phyloP scores from a whole-genome alignment of 495 filamentous ascomycete species.

The Aspergillus nidulans region DNA sequence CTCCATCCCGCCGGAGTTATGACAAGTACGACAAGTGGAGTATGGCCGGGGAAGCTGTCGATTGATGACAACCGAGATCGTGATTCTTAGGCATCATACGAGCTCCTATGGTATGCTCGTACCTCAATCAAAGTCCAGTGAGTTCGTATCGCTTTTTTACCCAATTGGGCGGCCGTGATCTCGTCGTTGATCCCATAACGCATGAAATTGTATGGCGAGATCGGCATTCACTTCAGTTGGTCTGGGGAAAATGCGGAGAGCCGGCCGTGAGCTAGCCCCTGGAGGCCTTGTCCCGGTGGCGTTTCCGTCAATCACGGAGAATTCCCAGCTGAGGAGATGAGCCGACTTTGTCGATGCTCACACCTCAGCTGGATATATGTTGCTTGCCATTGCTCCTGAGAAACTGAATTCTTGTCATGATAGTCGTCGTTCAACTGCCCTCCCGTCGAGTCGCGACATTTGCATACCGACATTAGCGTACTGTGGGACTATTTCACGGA shows the following conservation, averaged over 20 bases:
- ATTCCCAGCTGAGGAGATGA: neutral
- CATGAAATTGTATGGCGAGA: neutral
- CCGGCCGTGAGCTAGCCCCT: neutral
- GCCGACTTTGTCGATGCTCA: too few relatives aligned
- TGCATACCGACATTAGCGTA: too few relatives aligned
- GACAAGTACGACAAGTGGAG: conserved; percentile 4
- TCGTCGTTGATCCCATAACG: neutral
- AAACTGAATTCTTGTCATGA: too few relatives aligned
- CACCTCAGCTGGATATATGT: too few relatives aligned
- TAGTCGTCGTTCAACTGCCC: too few relatives aligned
- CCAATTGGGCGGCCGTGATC: neutral
- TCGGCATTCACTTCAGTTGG: neutral
- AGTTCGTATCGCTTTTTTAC: conserved; percentile 1
- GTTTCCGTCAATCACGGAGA: conserved; percentile 16
- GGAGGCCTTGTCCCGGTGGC: conserved; percentile 1
- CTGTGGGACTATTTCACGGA: too few relatives aligned
- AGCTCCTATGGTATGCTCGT: neutral
- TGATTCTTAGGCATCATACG: neutral
- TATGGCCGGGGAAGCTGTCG: neutral
- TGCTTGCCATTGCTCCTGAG: too few relatives aligned
- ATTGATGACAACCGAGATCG: neutral
- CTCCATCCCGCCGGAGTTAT: conserved; percentile 31
- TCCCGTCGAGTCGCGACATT: too few relatives aligned
- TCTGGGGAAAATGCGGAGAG: conserved; percentile 10
- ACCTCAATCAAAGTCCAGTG: neutral